Base-by-base conservation (phyloP, 495 filamentous ascomycete genomes). In the Aspergillus biplanus region DNA sequence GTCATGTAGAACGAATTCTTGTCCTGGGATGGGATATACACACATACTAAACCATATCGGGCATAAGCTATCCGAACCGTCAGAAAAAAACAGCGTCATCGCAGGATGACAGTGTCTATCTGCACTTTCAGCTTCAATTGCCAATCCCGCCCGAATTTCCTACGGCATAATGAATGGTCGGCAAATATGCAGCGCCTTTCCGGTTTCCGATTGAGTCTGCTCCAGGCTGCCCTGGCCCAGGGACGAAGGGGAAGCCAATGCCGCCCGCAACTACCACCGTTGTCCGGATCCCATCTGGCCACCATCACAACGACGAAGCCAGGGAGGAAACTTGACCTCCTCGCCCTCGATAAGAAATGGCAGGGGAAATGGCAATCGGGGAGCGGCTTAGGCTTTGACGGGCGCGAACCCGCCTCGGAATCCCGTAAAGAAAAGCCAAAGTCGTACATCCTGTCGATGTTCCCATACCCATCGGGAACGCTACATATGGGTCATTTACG, bases 401-500 rank as follows among this genome's bases (percentile, higher is more conserved):
- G 9, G 47, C 47, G 21, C 47, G 47, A 50, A 27, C 9, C 6
- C 16, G 16, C 21, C 47, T 4, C 5, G 16, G n/a, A 27, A 31
- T 18, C 4, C 16, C 16, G 16, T 5, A 31, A 67, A 15, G 31
- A 63, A 12, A 80, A 78, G 33, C 76, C 80, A 15, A 88, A 86
- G 66, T 89, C 85, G 67, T 97, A 94, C 70, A 85, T 96, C 66
- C 79, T 95, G 21, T 89, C 92, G 59, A 97, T 97, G 92, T 96
- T 96, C 69, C 92, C 92, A 2, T 97, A 97, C 73, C 92, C 92
- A 3, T 96, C 92, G 0, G 92, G 92, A 8, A 87, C 87, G 33
- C 83, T 97, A n/a, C 92, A 97, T 73, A 87, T 97, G 69, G 92
- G 92, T 15, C 92, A 97, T 73, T 80, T 96, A 13, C 86, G 92